Conservation (phyloP, 2,329 filamentous ascomycete species). For the Apiospora aurea region DNA sequence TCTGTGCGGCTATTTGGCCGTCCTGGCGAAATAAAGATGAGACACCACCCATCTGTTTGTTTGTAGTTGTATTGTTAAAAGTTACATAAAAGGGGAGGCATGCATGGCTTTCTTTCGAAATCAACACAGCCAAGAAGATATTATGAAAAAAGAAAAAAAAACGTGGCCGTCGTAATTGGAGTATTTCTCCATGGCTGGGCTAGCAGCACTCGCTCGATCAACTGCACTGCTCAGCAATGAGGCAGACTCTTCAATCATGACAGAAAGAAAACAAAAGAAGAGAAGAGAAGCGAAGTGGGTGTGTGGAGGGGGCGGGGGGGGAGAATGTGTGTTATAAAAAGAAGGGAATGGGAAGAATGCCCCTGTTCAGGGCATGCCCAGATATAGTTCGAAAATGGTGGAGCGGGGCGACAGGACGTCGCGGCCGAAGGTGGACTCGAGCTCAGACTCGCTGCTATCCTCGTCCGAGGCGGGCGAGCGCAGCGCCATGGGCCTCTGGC, state of each 20-base stretch:
- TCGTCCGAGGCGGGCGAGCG: constrained; percentile 22
- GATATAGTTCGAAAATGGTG: constrained; percentile 28
- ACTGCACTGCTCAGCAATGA: constrained; percentile 10
- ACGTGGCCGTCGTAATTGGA: constrained; percentile 14
- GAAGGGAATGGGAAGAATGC: not conserved
- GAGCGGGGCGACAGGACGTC: constrained; percentile 24
- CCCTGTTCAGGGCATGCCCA: constrained; percentile 23
- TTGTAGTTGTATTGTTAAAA: not conserved
- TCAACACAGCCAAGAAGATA: not conserved
- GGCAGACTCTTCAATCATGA: constrained; percentile 5
- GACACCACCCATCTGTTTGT: not conserved
- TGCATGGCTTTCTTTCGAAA: not conserved
- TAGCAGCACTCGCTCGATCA: constrained; percentile 1
- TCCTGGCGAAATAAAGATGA: constrained; percentile 5
- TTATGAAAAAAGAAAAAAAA: not conserved
- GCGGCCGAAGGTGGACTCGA: constrained; percentile 18
- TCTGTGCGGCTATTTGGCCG: not conserved
- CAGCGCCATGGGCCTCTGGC: constrained; percentile 5
- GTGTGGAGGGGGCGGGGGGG: too few species aligned
- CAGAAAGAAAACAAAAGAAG: constrained; percentile 1
- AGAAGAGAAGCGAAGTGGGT: not conserved
- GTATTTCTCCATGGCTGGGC: constrained; percentile 6
- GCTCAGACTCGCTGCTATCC: constrained; percentile 23
- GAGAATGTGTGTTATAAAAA: not conserved
- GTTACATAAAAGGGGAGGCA: not conserved